Percentiles rank a stretch among this genome's conserved stretches.
Evolutionary conservation across 2,329 filamentous ascomycete species (phyloP).

Genomic region (Knufia fluminis): DNA sequence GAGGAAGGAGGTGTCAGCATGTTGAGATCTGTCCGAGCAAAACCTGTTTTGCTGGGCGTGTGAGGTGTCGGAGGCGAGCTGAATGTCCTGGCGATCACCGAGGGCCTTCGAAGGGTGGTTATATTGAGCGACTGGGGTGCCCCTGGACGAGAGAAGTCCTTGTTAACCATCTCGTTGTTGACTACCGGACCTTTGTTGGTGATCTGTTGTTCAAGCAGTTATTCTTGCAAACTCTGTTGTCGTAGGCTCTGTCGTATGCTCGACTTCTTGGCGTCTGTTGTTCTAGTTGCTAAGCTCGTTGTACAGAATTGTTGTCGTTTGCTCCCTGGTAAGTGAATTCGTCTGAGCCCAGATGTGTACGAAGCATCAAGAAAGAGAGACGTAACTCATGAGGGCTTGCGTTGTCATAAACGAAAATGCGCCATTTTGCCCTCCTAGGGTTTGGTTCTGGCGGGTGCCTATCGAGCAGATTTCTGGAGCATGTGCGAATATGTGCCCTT

Average conservation of each 20-base stretch:
- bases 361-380: no score
- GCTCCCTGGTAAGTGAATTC: no score
- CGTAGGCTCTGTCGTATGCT: neutral
- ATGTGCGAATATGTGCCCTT: no score
- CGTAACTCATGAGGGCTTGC: no score
- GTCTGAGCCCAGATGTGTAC: no score
- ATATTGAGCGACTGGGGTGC: slow-evolving; percentile 4
- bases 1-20: slow-evolving; percentile 19
- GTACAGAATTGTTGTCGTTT: no score
- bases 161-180: neutral
- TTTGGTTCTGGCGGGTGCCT: neutral
- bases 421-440: no score
- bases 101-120: slow-evolving; percentile 11
- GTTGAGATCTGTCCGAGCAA: neutral
- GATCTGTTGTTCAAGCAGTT: neutral
- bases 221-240: neutral
- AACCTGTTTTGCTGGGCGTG: neutral
- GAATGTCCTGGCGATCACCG: slow-evolving; percentile 9
- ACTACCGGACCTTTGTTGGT: neutral
- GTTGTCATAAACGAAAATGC: no score
- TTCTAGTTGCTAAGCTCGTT: neutral
- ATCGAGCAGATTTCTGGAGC: neutral
- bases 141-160: neutral
- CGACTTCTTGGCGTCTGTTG: neutral
- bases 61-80: slow-evolving; percentile 14